Conservation (phyloP, 345 rosid species). For the Acer yangbiense region DNA sequence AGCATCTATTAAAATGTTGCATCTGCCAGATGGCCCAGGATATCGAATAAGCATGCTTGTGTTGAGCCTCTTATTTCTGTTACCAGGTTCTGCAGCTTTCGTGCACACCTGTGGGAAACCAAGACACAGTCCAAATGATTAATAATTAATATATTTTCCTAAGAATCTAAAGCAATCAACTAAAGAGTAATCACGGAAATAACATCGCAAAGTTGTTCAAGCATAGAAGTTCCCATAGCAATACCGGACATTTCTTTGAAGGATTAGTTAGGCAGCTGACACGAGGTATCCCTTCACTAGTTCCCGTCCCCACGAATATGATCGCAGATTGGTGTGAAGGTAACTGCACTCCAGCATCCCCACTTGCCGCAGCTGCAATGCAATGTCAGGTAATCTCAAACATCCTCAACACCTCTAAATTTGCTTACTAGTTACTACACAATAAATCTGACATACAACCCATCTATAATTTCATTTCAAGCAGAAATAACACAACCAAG, state of each 20-base stretch:
- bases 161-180: constrained; percentile 15
- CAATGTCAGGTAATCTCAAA: constrained; percentile 17
- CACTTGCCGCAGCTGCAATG: constrained; percentile 44
- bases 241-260: constrained; percentile 76
- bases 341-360: constrained; percentile 27
- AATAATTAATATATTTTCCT: constrained; percentile 4
- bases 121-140: constrained; percentile 17
- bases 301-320: constrained; percentile 85
- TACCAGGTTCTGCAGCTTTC: constrained; percentile 75
- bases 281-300: constrained; percentile 96
- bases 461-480: constrained; percentile 5
- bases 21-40: constrained; percentile 45
- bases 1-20: constrained; percentile 75
- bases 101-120: constrained; percentile 63
- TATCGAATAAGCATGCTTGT: constrained; percentile 77
- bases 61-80: constrained; percentile 76
- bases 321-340: constrained; percentile 60
- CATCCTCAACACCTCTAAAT: neutral
- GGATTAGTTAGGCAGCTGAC: constrained; percentile 91
- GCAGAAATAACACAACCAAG: neutral
- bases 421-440: neutral
- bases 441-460: constrained; percentile 1
- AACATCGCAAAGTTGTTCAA: neutral
- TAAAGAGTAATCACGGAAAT: neutral
- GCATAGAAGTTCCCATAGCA: constrained; percentile 1